These are phyloP conservation scores for Kregervanrija fluxuum DNA, from an alignment of 805 yeast genomes.

Conservation along the genomic window DNA sequence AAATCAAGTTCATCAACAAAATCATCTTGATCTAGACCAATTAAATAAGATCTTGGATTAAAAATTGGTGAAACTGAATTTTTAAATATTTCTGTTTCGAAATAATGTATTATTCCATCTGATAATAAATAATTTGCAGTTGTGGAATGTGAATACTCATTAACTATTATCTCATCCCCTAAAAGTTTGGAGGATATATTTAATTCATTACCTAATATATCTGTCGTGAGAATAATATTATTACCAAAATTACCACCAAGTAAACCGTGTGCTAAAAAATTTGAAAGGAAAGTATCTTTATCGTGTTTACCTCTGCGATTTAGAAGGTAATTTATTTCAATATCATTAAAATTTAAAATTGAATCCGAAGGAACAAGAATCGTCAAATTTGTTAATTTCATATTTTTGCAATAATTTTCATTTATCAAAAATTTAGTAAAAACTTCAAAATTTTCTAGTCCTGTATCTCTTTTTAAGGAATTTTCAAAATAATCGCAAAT, in stretches of 20 bases:
- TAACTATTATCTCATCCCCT: constrained; percentile 31
- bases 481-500: constrained; percentile 29
- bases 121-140: constrained; percentile 35
- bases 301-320: constrained; percentile 26
- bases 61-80: constrained; percentile 25
- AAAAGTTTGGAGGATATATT: constrained; percentile 16
- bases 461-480: constrained; percentile 10
- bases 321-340: constrained; percentile 40
- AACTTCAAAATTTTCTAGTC: constrained; percentile 10
- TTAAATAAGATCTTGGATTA: constrained; percentile 50
- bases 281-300: constrained; percentile 20
- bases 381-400: constrained; percentile 31
- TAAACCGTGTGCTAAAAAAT: constrained; percentile 33
- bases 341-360: constrained; percentile 27
- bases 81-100: constrained; percentile 26
- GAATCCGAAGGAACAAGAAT: constrained; percentile 43
- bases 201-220: constrained; percentile 22
- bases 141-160: constrained; percentile 28
- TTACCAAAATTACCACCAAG: constrained; percentile 35
- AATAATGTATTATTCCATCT: constrained; percentile 46
- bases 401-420: constrained; percentile 14
- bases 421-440: constrained; percentile 15
- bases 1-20: constrained; percentile 68
- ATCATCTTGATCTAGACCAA: constrained; percentile 50
- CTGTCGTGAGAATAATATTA: constrained; percentile 10